Conservation (phyloP, 2,329 filamentous ascomycete species). For the Aspergillaceae sp. region DNA sequence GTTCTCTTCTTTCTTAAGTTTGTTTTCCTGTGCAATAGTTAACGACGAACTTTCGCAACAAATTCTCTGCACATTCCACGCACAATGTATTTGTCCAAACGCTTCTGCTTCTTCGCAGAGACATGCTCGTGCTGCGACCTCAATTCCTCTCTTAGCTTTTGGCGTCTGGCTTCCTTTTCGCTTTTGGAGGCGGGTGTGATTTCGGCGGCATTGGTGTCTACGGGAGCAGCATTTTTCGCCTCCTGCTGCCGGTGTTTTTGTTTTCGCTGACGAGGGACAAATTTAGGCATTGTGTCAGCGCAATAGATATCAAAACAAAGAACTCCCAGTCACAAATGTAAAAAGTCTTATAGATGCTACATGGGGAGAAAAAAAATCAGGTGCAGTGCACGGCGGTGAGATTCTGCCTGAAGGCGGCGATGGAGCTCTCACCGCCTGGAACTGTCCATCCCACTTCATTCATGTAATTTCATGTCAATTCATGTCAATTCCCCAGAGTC, state of each 20-base stretch:
- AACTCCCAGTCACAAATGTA: conserved; percentile 1
- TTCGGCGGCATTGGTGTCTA: conserved; percentile 42
- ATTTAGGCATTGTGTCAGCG: conserved; percentile 34
- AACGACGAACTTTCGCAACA: conserved; percentile 4
- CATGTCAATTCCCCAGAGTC: neutral
- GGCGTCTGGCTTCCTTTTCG: conserved; percentile 47
- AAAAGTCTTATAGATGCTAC: conserved; percentile 2
- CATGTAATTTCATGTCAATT: too few species aligned
- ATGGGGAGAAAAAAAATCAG: conserved; percentile 11
- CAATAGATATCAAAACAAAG: conserved; percentile 3
- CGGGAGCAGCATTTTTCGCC: conserved; percentile 13
- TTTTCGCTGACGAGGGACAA: conserved; percentile 51
- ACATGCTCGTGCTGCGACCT: conserved; percentile 48
- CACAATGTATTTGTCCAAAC: conserved; percentile 60
- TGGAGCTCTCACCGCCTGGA: conserved; percentile 14
- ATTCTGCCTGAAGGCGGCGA: conserved; percentile 16
- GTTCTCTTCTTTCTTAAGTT: conserved; percentile 90
- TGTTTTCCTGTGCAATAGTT: conserved; percentile 56
- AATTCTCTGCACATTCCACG: conserved; percentile 10
- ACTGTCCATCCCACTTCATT: too few species aligned
- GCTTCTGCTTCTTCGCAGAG: conserved; percentile 57
- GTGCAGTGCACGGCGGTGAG: conserved; percentile 9
- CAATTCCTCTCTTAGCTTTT: conserved; percentile 46
- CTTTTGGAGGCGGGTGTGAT: conserved; percentile 40
- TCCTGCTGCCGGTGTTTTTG: conserved; percentile 40